Evolutionary conservation across 2,329 filamentous ascomycete genomes (phyloP).

Genomic region (Harringtonia aguacate): DNA sequence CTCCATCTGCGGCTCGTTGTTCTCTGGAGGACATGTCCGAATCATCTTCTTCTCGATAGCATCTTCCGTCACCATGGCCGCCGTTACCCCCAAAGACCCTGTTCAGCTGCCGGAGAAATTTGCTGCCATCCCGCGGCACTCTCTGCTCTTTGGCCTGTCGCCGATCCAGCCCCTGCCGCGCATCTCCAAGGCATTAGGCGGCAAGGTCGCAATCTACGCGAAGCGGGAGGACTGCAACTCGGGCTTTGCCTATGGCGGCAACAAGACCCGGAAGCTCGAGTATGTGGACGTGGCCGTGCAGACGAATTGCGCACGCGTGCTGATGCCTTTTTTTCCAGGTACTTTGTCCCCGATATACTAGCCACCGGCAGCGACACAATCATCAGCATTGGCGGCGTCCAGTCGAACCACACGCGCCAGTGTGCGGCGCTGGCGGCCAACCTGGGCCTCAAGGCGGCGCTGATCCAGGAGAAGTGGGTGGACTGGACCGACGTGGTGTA

Average conservation of each 20-base stretch:
- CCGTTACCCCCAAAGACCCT: slow-evolving; percentile 1
- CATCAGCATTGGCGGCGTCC: slow-evolving; percentile 56
- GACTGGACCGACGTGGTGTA: slow-evolving; percentile 49
- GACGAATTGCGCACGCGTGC: no score
- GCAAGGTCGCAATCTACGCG: slow-evolving; percentile 53
- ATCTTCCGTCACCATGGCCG: background rate
- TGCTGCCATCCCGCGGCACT: slow-evolving; percentile 48
- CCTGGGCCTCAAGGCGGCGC: slow-evolving; percentile 42
- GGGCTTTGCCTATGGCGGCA: slow-evolving; percentile 55
- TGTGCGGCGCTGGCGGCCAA: slow-evolving; percentile 52
- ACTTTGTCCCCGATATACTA: slow-evolving; percentile 53
- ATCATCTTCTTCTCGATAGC: no score
- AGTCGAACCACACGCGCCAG: slow-evolving; percentile 60
- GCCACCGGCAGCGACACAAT: slow-evolving; percentile 47
- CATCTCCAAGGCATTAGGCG: slow-evolving; percentile 50
- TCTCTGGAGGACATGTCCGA: no score
- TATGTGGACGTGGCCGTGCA: slow-evolving; percentile 16
- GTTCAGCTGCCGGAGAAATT: slow-evolving; percentile 45
- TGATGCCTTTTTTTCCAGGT: slow-evolving; percentile 28
- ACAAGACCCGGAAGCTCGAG: slow-evolving; percentile 61
- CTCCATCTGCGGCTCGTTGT: no score
- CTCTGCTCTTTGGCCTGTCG: slow-evolving; percentile 56
- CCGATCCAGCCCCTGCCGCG: slow-evolving; percentile 57
- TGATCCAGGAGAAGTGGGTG: slow-evolving; percentile 61
- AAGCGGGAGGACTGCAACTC: slow-evolving; percentile 66